Evolutionary conservation across 768 basidiomycete species (phyloP), one percentile per base, ranked within the genome.

Genomic region (Hirschioporus abietinus): DNA sequence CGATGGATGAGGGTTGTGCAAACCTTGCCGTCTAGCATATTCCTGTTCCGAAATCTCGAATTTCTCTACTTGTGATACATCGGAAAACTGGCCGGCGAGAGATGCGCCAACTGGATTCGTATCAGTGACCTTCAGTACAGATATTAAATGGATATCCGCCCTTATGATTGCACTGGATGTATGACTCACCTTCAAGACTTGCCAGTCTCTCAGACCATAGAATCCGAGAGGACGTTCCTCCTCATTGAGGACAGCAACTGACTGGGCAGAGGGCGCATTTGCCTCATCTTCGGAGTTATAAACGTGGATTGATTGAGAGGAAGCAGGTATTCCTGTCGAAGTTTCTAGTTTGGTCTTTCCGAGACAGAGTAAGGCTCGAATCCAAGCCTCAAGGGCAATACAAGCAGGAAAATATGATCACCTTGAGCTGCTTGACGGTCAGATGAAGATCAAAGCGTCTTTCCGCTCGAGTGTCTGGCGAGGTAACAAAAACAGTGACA

Each of bases 401-500:
- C 12, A 26, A 12, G 52, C 27, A 65, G 12, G 58, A 34, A 7
- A 34, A 70, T n/a, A n/a, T n/a, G n/a, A 71, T 64, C 62, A 94
- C 95, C 86, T 97, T 98, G 70, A 98, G 88, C 71, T 91, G 85
- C 36, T 82, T 82, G 63, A 98, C 82, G 0, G 91, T 90, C 34
- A 88, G 78, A 68, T 88, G 84, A 26, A 88, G 84, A 71, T 95
- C 92, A 68, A 93, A 86, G 0, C 91, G 85, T 61, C 96, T 86
- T 77, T 99, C 96, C 0, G 93, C 94, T 69, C 86, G 90, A 1
- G 95, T 96, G 73, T 97, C 94, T 7, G 88, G 89, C 9, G 96
- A 98, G 15, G 85, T 75, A 7, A 99, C 88, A 70, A 88, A 95
- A 59, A 97, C 78, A 64, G 85, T 90, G 60, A 93, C 80, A 65